phyloP scores from a whole-genome alignment of 495 filamentous ascomycete species.

The Penicillium cinerascens region DNA sequence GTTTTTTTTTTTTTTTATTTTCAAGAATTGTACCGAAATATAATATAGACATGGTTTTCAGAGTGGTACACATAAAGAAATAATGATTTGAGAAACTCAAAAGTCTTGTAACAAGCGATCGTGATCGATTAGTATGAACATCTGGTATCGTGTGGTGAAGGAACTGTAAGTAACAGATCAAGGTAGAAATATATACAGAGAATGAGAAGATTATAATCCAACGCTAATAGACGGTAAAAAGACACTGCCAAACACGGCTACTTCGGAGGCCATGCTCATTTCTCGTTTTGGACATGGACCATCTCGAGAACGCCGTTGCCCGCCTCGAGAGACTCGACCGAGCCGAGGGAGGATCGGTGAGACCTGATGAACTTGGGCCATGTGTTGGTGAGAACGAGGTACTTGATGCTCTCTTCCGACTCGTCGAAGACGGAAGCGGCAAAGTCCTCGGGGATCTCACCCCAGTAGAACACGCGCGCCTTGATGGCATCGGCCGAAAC shows the following conservation, averaged over 20 bases:
- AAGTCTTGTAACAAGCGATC: neutral
- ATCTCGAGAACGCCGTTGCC: neutral
- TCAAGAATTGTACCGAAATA: neutral
- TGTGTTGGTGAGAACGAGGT: slow-evolving; percentile 66
- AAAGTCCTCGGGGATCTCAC: slow-evolving; percentile 49
- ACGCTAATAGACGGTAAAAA: neutral
- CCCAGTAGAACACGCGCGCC: slow-evolving; percentile 31
- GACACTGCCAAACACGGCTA: neutral
- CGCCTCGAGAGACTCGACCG: slow-evolving; percentile 7
- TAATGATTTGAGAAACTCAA: neutral
- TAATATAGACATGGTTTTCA: neutral
- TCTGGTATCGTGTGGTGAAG: neutral
- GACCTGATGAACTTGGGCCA: slow-evolving; percentile 60
- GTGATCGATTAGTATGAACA: neutral
- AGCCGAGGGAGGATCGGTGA: slow-evolving; percentile 17
- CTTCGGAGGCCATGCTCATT: neutral
- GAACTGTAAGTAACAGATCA: neutral
- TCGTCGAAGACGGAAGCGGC: slow-evolving; percentile 53
- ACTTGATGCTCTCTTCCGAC: slow-evolving; percentile 61
- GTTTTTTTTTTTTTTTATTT: neutral
- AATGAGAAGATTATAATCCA: neutral
- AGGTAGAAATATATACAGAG: neutral
- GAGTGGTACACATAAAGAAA: neutral
- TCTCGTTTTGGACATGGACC: neutral
- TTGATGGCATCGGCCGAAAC: slow-evolving; percentile 17